These are phyloP conservation scores for Bromus sterilis DNA, from an alignment of 176 grass and related monocot species.

Conservation along the genomic window DNA sequence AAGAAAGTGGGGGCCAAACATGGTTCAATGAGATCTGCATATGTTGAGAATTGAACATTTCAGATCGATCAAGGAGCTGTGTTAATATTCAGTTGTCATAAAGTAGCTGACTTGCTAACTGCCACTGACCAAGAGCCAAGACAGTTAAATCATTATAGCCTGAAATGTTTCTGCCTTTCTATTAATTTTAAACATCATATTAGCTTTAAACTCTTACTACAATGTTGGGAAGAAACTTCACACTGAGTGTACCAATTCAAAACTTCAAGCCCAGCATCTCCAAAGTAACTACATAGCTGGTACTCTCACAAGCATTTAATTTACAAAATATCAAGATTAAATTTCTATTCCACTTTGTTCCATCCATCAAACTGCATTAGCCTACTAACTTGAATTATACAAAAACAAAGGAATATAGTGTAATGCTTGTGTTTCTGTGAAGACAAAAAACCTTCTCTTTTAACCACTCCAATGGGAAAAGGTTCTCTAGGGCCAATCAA, in stretches of 20 bases:
- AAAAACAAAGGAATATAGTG: background rate
- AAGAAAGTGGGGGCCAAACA: constrained; percentile 71
- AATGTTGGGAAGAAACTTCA: background rate
- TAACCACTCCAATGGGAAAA: constrained; percentile 62
- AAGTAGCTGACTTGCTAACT: constrained; percentile 4
- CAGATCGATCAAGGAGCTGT: background rate
- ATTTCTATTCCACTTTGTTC: background rate
- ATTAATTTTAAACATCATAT: background rate
- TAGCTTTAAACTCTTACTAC: background rate
- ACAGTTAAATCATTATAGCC: background rate
- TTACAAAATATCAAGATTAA: background rate
- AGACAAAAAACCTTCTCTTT: constrained; percentile 58
- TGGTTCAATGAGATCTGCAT: constrained; percentile 71
- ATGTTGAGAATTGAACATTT: constrained; percentile 12
- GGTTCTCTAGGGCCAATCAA: constrained; percentile 39
- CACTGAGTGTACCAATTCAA: background rate
- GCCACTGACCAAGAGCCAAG: background rate
- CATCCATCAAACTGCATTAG: background rate
- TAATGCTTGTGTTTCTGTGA: background rate
- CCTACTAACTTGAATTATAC: background rate
- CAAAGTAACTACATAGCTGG: background rate
- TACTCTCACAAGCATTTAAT: background rate
- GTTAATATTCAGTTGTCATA: background rate
- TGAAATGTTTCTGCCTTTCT: background rate
- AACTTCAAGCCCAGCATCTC: background rate